Evolutionary conservation across 2,329 filamentous ascomycete genomes (phyloP), one percentile per base, ranked within the genome.

Genomic region (Penicillium polonicum): DNA sequence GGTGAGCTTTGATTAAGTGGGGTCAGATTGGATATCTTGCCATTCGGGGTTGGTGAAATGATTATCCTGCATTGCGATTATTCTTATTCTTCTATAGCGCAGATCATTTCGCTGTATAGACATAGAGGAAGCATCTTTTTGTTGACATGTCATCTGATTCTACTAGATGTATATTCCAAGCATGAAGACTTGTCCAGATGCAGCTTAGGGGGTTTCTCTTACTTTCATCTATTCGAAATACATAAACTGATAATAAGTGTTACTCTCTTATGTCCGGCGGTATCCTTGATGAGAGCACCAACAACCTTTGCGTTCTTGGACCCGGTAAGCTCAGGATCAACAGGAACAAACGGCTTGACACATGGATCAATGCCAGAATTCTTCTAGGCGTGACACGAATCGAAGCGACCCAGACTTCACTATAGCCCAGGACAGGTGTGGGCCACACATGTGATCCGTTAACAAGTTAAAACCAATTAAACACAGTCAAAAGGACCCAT

Each of bases 1-100:
- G 69, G 66, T 64, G 42, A 66, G 41, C 17, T 76, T 76, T 64
- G 42, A 56, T 41, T 57, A 44, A 21, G 39, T 52, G 48, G 33
- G 36, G 48, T 25, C 12, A 35, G 27, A 39, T 39, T 31, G 29
- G 29, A 31, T 44, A 29, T 29, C 29, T 43, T 31, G 38, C 19
- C 39, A 44, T 55, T 35, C 3, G 15, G 45, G 29, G 12, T 31
- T 49, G 36, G 39, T 25, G 21, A 43, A 46, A 41, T 42, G 46
- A 45, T 25, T 35, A 52, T 56, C 48, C 45, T 36, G 46, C 46
- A 36, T 50, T 52, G n/a, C 7, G 33, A 42, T 23, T 35, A 6
- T n/a, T 23, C 19, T 42, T 49, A 13, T n/a, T 23, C 17, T 42
- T 49, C 12, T 19, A 44, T 44, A 53, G 33, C n/a, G 19, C 48